A percentile compares a stretch with the other conserved stretches of the same genome.
phyloP scores from a whole-genome alignment of 2,329 filamentous ascomycete genomes.

The Cladosporium sp. region DNA sequence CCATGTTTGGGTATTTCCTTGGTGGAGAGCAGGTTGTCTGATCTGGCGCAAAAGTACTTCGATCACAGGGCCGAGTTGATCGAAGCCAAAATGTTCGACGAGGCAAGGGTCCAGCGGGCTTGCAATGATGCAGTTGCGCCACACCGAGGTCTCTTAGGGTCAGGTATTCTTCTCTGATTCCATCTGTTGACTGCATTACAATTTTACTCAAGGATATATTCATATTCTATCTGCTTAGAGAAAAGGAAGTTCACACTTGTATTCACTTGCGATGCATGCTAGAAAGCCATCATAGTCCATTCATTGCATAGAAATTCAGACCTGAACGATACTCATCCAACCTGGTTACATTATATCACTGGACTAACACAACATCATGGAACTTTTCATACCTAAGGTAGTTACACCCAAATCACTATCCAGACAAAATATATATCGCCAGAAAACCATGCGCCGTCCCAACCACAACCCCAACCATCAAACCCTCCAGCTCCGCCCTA shows the following conservation, averaged over 20 bases:
- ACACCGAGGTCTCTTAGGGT: not conserved
- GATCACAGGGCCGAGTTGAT: not conserved
- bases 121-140: not conserved
- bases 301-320: not conserved
- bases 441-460: not conserved
- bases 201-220: not conserved
- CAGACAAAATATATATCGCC: not conserved
- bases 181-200: not conserved
- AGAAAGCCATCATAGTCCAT: not conserved
- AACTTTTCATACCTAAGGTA: not conserved
- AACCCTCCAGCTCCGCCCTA: not conserved
- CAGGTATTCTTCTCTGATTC: no score
- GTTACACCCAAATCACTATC: not conserved
- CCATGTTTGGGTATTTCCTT: conserved; percentile 6
- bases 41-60: not conserved
- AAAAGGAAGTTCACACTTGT: not conserved
- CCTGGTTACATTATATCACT: not conserved
- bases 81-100: not conserved
- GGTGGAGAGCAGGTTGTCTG: not conserved
- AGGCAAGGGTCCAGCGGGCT: conserved; percentile 1
- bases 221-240: not conserved
- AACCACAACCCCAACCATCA: not conserved
- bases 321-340: not conserved
- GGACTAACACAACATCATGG: not conserved
- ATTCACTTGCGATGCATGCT: not conserved